Percentiles rank a stretch among this genome's conserved stretches.
Evolutionary conservation across 2,329 filamentous ascomycete genomes (phyloP).

Genomic region (Talaromyces sp.): DNA sequence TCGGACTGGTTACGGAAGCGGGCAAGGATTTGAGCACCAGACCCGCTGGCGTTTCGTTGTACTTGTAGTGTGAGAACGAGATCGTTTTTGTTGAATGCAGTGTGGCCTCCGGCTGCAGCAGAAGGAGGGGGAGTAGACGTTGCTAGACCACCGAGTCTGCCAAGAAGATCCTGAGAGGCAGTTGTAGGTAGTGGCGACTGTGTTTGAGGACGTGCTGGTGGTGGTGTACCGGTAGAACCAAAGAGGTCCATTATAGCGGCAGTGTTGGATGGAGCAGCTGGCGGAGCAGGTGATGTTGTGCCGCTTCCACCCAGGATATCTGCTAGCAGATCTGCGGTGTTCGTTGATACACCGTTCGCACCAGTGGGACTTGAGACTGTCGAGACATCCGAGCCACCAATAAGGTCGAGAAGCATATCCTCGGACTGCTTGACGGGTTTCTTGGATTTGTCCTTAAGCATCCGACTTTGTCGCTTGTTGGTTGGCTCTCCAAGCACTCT

Average conservation of each 20-base stretch:
- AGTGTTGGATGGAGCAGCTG: slow-evolving; percentile 50
- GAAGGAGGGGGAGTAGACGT: slow-evolving; percentile 37
- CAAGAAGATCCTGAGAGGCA: slow-evolving; percentile 32
- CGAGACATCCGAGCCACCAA: slow-evolving; percentile 69
- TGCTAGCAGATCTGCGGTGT: slow-evolving; percentile 81
- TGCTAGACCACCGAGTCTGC: slow-evolving; percentile 40
- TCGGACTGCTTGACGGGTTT: slow-evolving; percentile 77
- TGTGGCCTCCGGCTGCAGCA: slow-evolving; percentile 53
- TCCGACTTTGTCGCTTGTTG: slow-evolving; percentile 59
- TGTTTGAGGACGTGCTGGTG: slow-evolving; percentile 42
- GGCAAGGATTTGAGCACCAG: slow-evolving; percentile 72
- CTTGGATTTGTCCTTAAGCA: slow-evolving; percentile 70
- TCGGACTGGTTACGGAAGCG: slow-evolving; percentile 75
- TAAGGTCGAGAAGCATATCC: slow-evolving; percentile 86
- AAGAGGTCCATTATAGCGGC: slow-evolving; percentile 92
- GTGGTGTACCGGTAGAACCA: slow-evolving; percentile 48
- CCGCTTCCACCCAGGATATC: slow-evolving; percentile 78
- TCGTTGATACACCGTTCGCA: slow-evolving; percentile 56
- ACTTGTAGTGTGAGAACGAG: slow-evolving; percentile 76
- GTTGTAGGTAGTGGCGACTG: slow-evolving; percentile 40
- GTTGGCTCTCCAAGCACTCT: slow-evolving; percentile 81
- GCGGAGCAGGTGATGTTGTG: slow-evolving; percentile 49
- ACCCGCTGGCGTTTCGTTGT: slow-evolving; percentile 65
- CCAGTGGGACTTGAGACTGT: slow-evolving; percentile 54
- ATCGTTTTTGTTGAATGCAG: slow-evolving; percentile 83